Base-by-base conservation (phyloP, 2,329 filamentous ascomycete genomes). In the Juglanconis sp. region DNA sequence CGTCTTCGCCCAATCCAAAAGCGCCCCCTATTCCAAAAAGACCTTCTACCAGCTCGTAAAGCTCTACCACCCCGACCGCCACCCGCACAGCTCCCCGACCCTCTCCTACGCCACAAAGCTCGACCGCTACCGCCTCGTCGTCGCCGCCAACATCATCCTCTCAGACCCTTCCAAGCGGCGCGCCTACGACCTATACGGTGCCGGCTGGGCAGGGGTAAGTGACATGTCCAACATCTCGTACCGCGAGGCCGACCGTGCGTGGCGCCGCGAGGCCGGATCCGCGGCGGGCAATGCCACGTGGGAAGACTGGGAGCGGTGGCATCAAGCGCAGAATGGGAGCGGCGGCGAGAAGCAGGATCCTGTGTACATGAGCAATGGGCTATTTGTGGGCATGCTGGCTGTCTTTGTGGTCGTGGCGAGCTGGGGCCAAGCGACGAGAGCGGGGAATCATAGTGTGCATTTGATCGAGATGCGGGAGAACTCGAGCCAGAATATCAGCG, bases 241-340 rank as follows among this genome's bases (percentile, higher is more conserved):
- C 56, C 75, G 79, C 44, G 65, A 72, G 3, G 72, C 74, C 15
- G 78, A 85, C 63, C 72, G 70, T 31, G 69, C 73, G 4, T 87
- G 83, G 83, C 78, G 82, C 40, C 67, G 76, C 13, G 70, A 71
- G 38, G 76, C 79, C 0, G 78, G 77, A 31, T 82, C 74, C 57
- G 73, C 83, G 11, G 81, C 81, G 54, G 75, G 76, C 67, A 98
- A 98, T 72, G 95, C 92, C 1, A 98, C 95, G 0, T 99, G 95
- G 95, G 95, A 99, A 72, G 95, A 99, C 72, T 97, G 93, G 93
- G 91, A 96, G 76, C 82, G 81, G 49, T 96, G 89, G 87, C 83
- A 90, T 67, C 79, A 85, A 38, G 73, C 80, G 72, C 73, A 79
- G 69, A 73, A 79, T 53, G 77, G 79, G 66, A 69, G 68, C 63